phyloP scores from a whole-genome alignment of 1,284 basidiomycete genomes.

The Ceratobasidium sp. region DNA sequence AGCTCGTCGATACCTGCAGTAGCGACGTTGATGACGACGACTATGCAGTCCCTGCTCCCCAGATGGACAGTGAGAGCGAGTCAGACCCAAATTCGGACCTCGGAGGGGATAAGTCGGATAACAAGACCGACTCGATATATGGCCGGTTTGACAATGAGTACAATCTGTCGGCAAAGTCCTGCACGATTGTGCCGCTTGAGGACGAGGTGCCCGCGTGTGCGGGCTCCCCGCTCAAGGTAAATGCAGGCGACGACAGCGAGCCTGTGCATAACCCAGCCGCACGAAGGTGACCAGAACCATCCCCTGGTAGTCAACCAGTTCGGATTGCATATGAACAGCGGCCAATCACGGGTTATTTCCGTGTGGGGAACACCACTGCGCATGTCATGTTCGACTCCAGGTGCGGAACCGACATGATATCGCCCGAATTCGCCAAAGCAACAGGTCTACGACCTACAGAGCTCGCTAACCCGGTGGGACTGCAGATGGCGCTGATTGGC shows the following conservation, averaged over 20 bases:
- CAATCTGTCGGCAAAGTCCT: not conserved
- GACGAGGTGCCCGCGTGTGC: not conserved
- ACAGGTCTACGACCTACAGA: not conserved
- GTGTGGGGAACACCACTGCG: not conserved
- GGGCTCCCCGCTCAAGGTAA: too few relatives aligned
- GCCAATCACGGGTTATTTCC: conserved; percentile 11
- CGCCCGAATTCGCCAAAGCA: conserved; percentile 1
- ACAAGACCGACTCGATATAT: not conserved
- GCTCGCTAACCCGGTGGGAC: not conserved
- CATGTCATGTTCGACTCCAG: conserved; percentile 31
- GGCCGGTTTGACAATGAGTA: not conserved
- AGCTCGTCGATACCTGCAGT: too few relatives aligned
- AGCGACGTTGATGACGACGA: not conserved
- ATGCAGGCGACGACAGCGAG: too few relatives aligned
- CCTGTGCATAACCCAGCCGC: too few relatives aligned
- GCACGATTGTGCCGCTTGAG: conserved; percentile 8
- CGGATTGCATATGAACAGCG: not conserved
- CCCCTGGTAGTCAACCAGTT: conserved; percentile 11
- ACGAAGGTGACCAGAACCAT: too few relatives aligned
- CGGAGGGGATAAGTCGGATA: not conserved
- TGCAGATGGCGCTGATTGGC: conserved; percentile 22
- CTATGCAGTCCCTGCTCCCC: not conserved
- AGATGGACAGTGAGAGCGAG: too few relatives aligned
- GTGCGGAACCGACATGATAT: conserved; percentile 18
- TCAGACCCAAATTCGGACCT: not conserved